Percentiles rank a stretch among this genome's conserved stretches.
Evolutionary conservation across 352 stramenopile species (phyloP).

Genomic region (Aphanomyces cochlioides): DNA sequence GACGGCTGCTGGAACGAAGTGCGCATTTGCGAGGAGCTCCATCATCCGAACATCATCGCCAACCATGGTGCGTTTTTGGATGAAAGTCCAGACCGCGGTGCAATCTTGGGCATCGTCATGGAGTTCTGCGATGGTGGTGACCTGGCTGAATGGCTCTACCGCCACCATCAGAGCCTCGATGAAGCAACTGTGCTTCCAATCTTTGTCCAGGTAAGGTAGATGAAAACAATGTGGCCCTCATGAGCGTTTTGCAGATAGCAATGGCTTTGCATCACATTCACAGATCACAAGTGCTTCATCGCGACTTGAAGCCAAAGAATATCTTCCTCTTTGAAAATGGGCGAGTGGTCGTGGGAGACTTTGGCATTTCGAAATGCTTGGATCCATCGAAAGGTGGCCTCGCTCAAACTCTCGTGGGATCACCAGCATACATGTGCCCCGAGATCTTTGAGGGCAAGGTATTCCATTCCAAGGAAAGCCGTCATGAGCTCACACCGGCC

Average conservation of each 20-base stretch:
- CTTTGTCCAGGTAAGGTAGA: conserved; percentile 12
- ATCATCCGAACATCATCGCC: conserved; percentile 19
- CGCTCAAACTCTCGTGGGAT: conserved; percentile 88
- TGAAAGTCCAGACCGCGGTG: background rate
- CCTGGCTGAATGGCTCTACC: conserved; percentile 19
- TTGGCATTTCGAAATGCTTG: conserved; percentile 66
- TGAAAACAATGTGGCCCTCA: background rate
- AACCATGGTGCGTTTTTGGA: conserved; percentile 18
- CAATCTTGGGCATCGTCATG: conserved; percentile 17
- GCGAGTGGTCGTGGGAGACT: conserved; percentile 84
- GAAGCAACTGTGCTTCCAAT: background rate
- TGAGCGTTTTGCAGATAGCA: background rate
- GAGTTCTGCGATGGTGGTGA: conserved; percentile 22
- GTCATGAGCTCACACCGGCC: background rate
- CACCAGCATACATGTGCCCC: conserved; percentile 93
- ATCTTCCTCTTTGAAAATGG: conserved; percentile 90
- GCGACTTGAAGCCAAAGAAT: conserved; percentile 93
- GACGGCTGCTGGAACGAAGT: conserved; percentile 22
- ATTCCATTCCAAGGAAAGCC: background rate
- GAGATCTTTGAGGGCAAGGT: conserved; percentile 89
- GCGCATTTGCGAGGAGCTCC: background rate
- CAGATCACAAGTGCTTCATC: conserved; percentile 83
- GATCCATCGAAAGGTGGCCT: conserved; percentile 63
- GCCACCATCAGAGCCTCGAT: background rate
- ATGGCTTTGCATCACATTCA: conserved; percentile 85